These are phyloP conservation scores for Erodium moschatum DNA, from an alignment of 441 rosid genomes.

Conservation along the genomic window DNA sequence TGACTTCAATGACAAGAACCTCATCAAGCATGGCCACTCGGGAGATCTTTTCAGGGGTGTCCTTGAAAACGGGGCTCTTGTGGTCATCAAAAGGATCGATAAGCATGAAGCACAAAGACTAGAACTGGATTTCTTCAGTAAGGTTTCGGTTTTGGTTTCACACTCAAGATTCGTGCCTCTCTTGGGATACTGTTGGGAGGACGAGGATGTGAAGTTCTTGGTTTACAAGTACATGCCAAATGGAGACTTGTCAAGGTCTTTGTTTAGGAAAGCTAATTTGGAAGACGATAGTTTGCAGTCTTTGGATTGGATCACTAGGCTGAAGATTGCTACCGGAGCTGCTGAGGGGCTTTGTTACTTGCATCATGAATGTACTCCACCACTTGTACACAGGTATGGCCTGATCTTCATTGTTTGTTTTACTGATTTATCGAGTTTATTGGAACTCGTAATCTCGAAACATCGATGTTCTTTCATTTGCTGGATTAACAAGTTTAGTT, in stretches of 20 bases:
- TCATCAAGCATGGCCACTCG: constrained; percentile 82
- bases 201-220: constrained; percentile 65
- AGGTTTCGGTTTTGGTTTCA: constrained; percentile 26
- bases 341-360: constrained; percentile 75
- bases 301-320: constrained; percentile 94
- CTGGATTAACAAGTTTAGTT: not conserved
- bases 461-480: not conserved
- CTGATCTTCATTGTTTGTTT: not conserved
- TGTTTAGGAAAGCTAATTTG: constrained; percentile 40
- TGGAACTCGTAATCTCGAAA: not conserved
- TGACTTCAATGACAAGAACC: constrained; percentile 53
- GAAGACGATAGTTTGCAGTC: constrained; percentile 67
- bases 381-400: constrained; percentile 84
- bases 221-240: constrained; percentile 83
- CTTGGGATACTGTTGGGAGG: constrained; percentile 71
- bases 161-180: constrained; percentile 71
- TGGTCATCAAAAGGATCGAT: constrained; percentile 64
- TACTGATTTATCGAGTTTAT: not conserved
- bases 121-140: constrained; percentile 59
- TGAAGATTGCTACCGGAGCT: constrained; percentile 86
- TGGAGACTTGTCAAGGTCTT: constrained; percentile 66
- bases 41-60: constrained; percentile 68
- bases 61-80: constrained; percentile 45
- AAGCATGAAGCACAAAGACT: constrained; percentile 15
- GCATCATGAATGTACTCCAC: constrained; percentile 82